phyloP scores from a whole-genome alignment of 345 rosid genomes.

The Kernera saxatilis region DNA sequence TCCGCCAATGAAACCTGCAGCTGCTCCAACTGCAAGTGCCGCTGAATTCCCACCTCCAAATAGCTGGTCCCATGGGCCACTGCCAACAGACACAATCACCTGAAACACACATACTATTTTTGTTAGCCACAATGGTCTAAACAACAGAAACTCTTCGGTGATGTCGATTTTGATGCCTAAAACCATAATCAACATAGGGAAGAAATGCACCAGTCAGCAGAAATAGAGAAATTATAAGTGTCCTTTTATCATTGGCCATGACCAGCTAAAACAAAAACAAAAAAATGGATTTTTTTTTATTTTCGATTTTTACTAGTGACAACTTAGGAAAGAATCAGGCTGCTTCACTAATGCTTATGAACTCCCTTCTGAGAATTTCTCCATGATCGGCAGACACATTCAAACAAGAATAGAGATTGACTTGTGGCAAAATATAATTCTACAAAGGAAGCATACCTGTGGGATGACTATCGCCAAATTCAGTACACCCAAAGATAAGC shows the following conservation, averaged over 20 bases:
- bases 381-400: background rate
- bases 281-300: background rate
- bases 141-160: background rate
- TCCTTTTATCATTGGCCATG: background rate
- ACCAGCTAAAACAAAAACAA: slow-evolving; percentile 5
- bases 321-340: background rate
- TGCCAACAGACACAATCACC: slow-evolving; percentile 72
- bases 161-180: background rate
- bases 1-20: slow-evolving; percentile 61
- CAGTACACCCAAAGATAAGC: slow-evolving; percentile 91
- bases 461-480: slow-evolving; percentile 94
- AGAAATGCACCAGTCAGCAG: background rate
- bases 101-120: slow-evolving; percentile 14
- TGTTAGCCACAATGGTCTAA: background rate
- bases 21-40: slow-evolving; percentile 67
- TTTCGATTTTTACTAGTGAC: background rate
- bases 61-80: slow-evolving; percentile 82
- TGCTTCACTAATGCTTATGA: background rate
- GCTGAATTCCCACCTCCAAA: slow-evolving; percentile 82
- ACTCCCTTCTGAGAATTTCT: background rate
- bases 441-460: slow-evolving; percentile 49
- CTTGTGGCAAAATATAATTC: background rate
- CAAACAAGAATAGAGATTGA: background rate
- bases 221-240: background rate
- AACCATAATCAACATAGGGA: background rate